Percentiles rank a stretch among this genome's conserved stretches.
phyloP scores from a whole-genome alignment of 1,284 basidiomycete species.

The Austroboletus niveus region DNA sequence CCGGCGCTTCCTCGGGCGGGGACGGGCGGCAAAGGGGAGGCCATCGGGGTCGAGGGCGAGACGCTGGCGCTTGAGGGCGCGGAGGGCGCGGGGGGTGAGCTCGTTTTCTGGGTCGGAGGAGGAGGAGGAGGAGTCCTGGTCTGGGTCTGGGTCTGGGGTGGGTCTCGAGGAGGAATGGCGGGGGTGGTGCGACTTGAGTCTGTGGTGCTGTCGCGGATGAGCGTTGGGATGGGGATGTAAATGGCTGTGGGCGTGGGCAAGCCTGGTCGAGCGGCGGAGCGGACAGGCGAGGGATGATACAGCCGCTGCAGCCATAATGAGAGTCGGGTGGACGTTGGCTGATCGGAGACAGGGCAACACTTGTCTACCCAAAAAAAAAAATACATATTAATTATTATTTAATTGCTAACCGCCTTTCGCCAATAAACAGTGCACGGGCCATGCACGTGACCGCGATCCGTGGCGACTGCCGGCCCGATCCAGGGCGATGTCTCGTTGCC shows the following conservation, averaged over 20 bases:
- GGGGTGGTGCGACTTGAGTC: background rate
- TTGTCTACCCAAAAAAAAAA: constrained; percentile 3
- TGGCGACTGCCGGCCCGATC: too few species aligned
- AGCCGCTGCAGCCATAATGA: constrained; percentile 31
- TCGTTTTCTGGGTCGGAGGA: constrained; percentile 30
- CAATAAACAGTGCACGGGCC: constrained; percentile 27
- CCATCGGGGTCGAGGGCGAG: constrained; percentile 31
- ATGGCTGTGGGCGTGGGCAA: constrained; percentile 21
- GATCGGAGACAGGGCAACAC: constrained; percentile 11
- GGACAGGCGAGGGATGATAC: constrained; percentile 27
- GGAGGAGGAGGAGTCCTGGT: constrained; percentile 16
- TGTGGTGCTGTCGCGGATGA: background rate
- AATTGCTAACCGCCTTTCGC: background rate
- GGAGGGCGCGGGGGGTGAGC: constrained; percentile 34
- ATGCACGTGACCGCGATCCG: constrained; percentile 18
- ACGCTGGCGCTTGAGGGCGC: constrained; percentile 33
- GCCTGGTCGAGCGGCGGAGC: constrained; percentile 28
- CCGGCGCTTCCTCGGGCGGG: constrained; percentile 20
- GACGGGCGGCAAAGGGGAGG: constrained; percentile 18
- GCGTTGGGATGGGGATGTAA: background rate
- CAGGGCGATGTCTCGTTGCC: too few species aligned
- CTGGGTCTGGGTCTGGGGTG: constrained; percentile 13
- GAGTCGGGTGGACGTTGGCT: constrained; percentile 16
- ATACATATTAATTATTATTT: background rate
- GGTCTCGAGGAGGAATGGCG: background rate